Conservation (phyloP, 768 basidiomycete genomes). For the Mrakia frigida region DNA sequence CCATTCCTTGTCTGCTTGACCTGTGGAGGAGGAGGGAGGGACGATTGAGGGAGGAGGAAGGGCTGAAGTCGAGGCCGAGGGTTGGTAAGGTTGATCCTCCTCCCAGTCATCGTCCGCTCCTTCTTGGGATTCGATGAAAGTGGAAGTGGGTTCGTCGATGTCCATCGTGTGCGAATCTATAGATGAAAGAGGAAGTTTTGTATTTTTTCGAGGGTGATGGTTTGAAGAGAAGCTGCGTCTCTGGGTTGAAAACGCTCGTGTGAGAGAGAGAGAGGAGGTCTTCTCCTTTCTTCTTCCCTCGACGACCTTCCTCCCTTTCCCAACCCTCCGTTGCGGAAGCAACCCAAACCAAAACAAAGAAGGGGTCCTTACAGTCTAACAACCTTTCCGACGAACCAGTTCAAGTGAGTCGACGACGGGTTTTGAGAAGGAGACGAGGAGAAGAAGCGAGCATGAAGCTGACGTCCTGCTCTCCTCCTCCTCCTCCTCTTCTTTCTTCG, state of each 20-base stretch:
- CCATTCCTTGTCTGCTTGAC: slow-evolving; percentile 27
- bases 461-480: neutral
- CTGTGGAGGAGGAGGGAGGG: neutral
- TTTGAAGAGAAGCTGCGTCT: neutral
- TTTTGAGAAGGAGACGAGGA: neutral
- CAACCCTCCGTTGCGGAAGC: slow-evolving; percentile 6
- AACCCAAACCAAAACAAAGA: neutral
- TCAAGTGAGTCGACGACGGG: neutral
- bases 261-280: neutral
- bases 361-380: neutral
- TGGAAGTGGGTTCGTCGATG: neutral
- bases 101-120: neutral
- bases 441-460: neutral
- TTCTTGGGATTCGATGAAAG: neutral
- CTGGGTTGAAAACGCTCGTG: slow-evolving; percentile 1
- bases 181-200: neutral
- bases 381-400: neutral
- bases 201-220: neutral
- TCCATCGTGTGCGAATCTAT: neutral
- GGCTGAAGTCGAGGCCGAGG: neutral
- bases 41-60: neutral
- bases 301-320: slow-evolving; percentile 6
- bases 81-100: neutral
- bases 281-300: neutral
- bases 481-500: neutral